These are phyloP conservation scores for Exophiala spinifera DNA, from an alignment of 2,329 filamentous ascomycete genomes.

Conservation along the genomic window DNA sequence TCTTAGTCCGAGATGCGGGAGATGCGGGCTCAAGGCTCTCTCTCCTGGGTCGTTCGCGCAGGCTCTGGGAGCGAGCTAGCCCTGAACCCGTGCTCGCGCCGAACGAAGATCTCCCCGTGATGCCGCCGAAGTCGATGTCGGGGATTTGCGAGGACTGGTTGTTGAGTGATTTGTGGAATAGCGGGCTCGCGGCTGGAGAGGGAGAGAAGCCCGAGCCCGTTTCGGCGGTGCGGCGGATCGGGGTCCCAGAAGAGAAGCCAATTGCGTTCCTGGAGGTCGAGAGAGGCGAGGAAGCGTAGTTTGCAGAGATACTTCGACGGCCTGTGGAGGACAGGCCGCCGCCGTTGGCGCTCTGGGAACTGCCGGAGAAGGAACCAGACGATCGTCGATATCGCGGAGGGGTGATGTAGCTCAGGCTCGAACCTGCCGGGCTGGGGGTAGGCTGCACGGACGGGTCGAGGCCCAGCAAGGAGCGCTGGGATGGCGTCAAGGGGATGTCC, in stretches of 20 bases:
- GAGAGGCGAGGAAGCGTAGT: conserved; percentile 27
- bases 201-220: conserved; percentile 55
- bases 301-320: conserved; percentile 39
- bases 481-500: conserved; percentile 88
- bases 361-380: conserved; percentile 49
- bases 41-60: conserved; percentile 22
- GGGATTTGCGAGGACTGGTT: conserved; percentile 26
- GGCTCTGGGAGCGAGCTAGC: conserved; percentile 23
- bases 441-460: conserved; percentile 66
- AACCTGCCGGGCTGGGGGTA: conserved; percentile 56
- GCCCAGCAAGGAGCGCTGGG: conserved; percentile 79
- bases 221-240: conserved; percentile 37
- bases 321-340: conserved; percentile 42
- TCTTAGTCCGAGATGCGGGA: conserved; percentile 28
- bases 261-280: conserved; percentile 22
- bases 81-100: conserved; percentile 16
- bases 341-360: conserved; percentile 8
- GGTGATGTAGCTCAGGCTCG: conserved; percentile 57
- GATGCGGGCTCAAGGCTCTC: conserved; percentile 18
- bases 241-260: conserved; percentile 33
- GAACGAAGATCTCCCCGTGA: conserved; percentile 14
- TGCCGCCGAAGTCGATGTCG: conserved; percentile 19
- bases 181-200: conserved; percentile 44
- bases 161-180: conserved; percentile 66
- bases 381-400: conserved; percentile 75